Percentiles rank a stretch among this genome's conserved stretches.
phyloP scores from a whole-genome alignment of 2,329 filamentous ascomycete genomes.

The Penicillium sp. region DNA sequence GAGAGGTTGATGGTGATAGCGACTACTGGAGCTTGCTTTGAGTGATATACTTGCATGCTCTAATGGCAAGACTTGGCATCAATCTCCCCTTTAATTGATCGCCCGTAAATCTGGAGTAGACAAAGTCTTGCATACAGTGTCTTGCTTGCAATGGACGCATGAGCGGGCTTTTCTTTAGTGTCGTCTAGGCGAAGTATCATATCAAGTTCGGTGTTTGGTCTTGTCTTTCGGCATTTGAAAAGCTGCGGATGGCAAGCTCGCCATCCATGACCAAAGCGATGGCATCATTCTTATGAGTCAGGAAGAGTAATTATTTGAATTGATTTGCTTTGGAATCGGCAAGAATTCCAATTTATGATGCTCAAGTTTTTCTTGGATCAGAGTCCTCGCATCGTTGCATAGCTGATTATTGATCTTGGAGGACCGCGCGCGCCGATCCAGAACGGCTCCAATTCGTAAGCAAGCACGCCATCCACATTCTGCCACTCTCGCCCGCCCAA shows the following conservation, averaged over 20 bases:
- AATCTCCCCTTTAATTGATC: neutral
- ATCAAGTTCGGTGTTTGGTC: neutral
- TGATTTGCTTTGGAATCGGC: no score
- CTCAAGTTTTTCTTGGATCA: neutral
- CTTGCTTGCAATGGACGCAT: no score
- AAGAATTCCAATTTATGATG: neutral
- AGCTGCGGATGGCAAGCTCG: neutral
- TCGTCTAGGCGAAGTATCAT: neutral
- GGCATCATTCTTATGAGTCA: neutral
- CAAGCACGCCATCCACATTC: slow-evolving; percentile 37
- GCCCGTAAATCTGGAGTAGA: no score
- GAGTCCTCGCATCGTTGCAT: neutral
- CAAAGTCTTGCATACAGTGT: no score
- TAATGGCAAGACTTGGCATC: neutral
- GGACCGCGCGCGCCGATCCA: neutral
- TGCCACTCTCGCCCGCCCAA: slow-evolving; percentile 18
- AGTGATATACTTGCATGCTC: neutral
- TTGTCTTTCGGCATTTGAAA: neutral
- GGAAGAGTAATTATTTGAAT: no score
- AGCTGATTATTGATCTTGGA: neutral
- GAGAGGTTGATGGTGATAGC: neutral
- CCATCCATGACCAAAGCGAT: neutral
- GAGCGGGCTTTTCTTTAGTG: neutral
- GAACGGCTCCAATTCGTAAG: slow-evolving; percentile 35
- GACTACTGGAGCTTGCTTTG: neutral